phyloP scores from a whole-genome alignment of 805 yeast genomes.

The Starmerella bombicola region DNA sequence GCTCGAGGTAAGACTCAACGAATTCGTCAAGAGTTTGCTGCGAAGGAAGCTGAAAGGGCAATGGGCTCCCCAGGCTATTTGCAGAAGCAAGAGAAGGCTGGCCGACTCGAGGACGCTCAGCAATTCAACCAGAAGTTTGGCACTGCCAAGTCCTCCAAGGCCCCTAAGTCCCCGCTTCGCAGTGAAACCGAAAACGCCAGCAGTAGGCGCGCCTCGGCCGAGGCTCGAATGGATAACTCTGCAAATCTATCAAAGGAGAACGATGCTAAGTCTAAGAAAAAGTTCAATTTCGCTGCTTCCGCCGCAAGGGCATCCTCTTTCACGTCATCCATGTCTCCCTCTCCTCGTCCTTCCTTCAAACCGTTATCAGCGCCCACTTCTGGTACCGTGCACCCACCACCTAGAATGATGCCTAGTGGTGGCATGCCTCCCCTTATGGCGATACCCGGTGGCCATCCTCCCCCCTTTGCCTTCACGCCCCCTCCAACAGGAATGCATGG shows the following conservation, averaged over 20 bases:
- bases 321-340: conserved; percentile 34
- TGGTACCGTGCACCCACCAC: background rate
- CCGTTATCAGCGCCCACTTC: conserved; percentile 6
- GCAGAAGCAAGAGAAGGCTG: conserved; percentile 26
- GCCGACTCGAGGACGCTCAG: conserved; percentile 36
- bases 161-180: conserved; percentile 46
- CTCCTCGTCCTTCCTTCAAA: conserved; percentile 30
- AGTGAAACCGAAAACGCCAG: background rate
- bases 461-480: conserved; percentile 9
- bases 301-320: conserved; percentile 55
- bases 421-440: conserved; percentile 19
- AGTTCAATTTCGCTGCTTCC: conserved; percentile 45
- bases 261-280: conserved; percentile 18
- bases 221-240: background rate
- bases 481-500: conserved; percentile 17
- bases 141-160: conserved; percentile 37
- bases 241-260: background rate
- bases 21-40: conserved; percentile 5
- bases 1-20: conserved; percentile 33
- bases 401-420: background rate
- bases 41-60: conserved; percentile 19
- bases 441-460: conserved; percentile 6
- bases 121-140: conserved; percentile 75
- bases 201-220: background rate
- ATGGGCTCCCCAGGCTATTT: conserved; percentile 24